phyloP scores from a whole-genome alignment of 345 rosid genomes.

The Eucalyptus sp. region DNA sequence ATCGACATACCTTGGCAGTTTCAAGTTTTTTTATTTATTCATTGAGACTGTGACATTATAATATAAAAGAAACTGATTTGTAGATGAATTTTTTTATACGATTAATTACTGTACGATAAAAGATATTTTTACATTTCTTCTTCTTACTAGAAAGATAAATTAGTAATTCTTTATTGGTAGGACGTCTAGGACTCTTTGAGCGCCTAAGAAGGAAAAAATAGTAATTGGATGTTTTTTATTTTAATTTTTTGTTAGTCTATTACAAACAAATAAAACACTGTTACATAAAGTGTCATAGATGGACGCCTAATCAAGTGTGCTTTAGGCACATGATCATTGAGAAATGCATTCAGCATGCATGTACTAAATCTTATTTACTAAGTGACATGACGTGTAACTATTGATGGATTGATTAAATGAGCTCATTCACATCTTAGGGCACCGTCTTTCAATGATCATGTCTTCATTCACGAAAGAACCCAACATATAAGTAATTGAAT shows the following conservation, averaged over 20 bases:
- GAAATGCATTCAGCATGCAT: background rate
- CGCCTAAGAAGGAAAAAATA: background rate
- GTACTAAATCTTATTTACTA: too few relatives aligned
- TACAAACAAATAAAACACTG: too few relatives aligned
- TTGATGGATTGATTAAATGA: background rate
- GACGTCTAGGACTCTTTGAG: background rate
- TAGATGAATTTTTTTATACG: too few relatives aligned
- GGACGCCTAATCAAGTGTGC: fast-evolving
- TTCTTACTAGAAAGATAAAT: background rate
- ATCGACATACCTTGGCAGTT: background rate
- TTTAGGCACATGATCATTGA: background rate
- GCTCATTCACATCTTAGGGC: background rate
- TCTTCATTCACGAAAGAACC: too few relatives aligned
- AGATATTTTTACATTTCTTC: too few relatives aligned
- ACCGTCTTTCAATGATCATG: background rate
- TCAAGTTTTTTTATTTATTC: too few relatives aligned
- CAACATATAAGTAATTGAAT: too few relatives aligned
- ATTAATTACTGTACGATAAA: fast-evolving
- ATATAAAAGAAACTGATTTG: background rate
- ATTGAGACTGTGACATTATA: background rate
- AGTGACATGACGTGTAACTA: background rate
- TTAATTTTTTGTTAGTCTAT: too few relatives aligned
- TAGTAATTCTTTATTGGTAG: background rate
- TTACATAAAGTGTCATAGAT: too few relatives aligned
- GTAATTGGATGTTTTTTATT: too few relatives aligned